Evolutionary conservation across 2,329 filamentous ascomycete genomes (phyloP), one percentile per base, ranked within the genome.

Genomic region (Rhytidhysteron rufulum): DNA sequence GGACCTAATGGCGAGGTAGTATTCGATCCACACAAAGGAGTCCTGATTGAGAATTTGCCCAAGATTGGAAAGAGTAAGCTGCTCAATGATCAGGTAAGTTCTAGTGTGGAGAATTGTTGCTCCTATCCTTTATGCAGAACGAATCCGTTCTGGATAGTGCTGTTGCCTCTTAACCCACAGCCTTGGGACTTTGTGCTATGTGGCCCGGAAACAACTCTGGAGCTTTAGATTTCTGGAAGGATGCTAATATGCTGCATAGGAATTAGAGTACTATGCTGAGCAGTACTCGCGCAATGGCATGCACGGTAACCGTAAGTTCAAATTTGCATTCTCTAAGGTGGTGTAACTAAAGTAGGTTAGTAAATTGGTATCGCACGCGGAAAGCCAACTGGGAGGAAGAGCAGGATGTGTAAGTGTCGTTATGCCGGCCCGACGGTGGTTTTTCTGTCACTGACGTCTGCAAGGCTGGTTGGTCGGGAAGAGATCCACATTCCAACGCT

Each of bases 311-410:
- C 71, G 75, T 76, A 71, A 65, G 70, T 63, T 38, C 27, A 10
- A 31, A 40, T 13, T 7, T 32, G 13, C 24, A 29, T 24, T n/a
- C 25, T 20, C 24, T 20, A 36, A n/a, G 21, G 25, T 39, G 31
- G 22, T 30, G 30, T 43, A 32, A 34, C 53, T 58, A 35, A 57
- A 34, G 5, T 27, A 19, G 13, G 17, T 35, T 35, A 76, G 74
- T 88, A 44, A 93, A 90, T 67, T 96, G 88, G 87, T 98, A 98
- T 69, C 82, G 89, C 31, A 85, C 79, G 3, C 73, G 79, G 16
- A 70, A 78, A 62, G 64, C 83, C 48, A 95, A 95, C 65, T 86
- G 74, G 59, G 77, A 87, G 30, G 88, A 96, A 48, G 93, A 96
- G 44, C 61, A 68, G 42, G 54, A 55, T 57, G 58, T 52, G 10